Evolutionary conservation across 2,329 filamentous ascomycete genomes (phyloP).

Genomic region (Huntiella savannae): DNA sequence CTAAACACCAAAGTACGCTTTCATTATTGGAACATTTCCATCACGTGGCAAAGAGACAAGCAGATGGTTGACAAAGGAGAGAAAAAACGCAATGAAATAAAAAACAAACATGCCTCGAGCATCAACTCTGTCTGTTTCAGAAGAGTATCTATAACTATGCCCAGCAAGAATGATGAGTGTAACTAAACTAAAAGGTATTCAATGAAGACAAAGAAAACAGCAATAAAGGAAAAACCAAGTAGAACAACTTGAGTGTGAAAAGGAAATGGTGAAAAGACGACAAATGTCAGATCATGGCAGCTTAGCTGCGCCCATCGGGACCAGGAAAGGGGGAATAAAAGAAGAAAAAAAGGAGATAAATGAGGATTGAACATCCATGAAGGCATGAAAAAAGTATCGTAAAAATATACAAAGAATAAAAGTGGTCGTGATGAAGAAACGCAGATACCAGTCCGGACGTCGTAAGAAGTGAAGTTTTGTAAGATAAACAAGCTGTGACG

Average conservation of each 20-base stretch:
- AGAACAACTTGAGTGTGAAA: not conserved
- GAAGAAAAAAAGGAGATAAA: not conserved
- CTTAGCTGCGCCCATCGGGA: no score
- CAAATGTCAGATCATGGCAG: not conserved
- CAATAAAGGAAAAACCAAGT: constrained; percentile 1
- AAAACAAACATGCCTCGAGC: constrained; percentile 3
- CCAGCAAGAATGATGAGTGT: constrained; percentile 2
- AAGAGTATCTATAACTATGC: constrained; percentile 3
- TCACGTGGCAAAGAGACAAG: not conserved
- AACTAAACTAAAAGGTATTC: not conserved
- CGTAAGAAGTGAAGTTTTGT: no score
- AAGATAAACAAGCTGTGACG: no score
- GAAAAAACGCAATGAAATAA: not conserved
- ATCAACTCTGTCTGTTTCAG: constrained; percentile 1
- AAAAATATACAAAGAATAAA: constrained; percentile 8
- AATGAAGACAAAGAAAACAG: not conserved
- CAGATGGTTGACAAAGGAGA: not conserved
- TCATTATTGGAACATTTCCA: not conserved
- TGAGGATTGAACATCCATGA: not conserved
- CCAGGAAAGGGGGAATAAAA: not conserved
- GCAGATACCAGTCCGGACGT: no score
- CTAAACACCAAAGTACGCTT: no score
- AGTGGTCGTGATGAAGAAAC: not conserved
- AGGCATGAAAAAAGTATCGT: constrained; percentile 4
- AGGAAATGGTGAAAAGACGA: not conserved